Percentiles rank a stretch among this genome's conserved stretches.
phyloP scores from a whole-genome alignment of 106 monocot species.

The Platanthera guangdongensis region DNA sequence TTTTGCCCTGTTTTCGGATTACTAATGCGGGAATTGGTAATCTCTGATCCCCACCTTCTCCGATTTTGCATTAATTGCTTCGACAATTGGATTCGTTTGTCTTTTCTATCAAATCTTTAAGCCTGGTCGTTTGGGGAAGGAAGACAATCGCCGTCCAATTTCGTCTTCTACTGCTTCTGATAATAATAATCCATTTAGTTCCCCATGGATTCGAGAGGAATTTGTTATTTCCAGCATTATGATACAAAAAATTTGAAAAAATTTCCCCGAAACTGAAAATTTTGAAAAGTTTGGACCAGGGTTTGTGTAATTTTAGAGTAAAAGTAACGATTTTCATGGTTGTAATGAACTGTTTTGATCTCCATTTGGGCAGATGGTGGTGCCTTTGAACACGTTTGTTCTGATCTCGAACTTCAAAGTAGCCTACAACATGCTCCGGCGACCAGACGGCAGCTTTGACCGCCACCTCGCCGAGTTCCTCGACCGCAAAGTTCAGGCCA shows the following conservation, averaged over 20 bases:
- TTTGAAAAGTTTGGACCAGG: not conserved
- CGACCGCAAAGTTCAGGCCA: slow-evolving; percentile 68
- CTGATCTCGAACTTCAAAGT: slow-evolving; percentile 94
- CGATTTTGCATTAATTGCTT: not conserved
- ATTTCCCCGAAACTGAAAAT: not conserved
- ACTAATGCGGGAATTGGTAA: slow-evolving; percentile 3
- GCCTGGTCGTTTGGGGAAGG: not conserved
- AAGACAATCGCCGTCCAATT: not conserved
- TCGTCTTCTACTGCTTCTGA: not conserved
- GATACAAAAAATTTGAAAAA: not conserved
- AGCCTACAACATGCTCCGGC: slow-evolving; percentile 82
- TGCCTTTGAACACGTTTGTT: slow-evolving; percentile 85
- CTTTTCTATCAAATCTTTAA: not conserved
- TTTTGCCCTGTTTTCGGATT: not conserved
- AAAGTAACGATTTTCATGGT: not conserved
- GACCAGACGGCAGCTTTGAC: slow-evolving; percentile 78
- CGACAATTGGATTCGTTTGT: not conserved
- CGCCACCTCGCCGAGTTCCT: slow-evolving; percentile 74
- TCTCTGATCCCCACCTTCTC: not conserved
- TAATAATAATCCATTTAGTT: not conserved
- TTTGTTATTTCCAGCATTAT: not conserved
- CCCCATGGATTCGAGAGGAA: not conserved
- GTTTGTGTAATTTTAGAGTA: not conserved
- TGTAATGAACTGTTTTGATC: too few relatives aligned
- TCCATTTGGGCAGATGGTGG: slow-evolving; percentile 44